These are phyloP conservation scores for Carpinus viminea DNA, from an alignment of 306 rosid genomes.

Conservation along the genomic window DNA sequence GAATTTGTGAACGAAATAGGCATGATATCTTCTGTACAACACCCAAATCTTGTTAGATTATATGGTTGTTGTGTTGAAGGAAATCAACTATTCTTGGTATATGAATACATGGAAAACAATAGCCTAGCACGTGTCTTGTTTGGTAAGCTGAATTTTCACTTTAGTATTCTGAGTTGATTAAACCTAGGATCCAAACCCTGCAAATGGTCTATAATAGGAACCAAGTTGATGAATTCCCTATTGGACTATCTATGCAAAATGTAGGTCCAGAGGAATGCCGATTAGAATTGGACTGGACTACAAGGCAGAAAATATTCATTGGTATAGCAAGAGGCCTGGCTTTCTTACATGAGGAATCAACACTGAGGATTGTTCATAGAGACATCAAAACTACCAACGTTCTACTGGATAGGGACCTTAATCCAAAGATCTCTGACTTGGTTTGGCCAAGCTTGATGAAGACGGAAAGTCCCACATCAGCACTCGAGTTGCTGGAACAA, in stretches of 20 bases:
- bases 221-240: not conserved
- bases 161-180: not conserved
- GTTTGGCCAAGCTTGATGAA: conserved; percentile 68
- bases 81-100: conserved; percentile 54
- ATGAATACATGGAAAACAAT: conserved; percentile 66
- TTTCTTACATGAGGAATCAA: conserved; percentile 64
- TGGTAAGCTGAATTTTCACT: conserved; percentile 33
- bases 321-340: conserved; percentile 67
- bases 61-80: conserved; percentile 60
- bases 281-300: conserved; percentile 52
- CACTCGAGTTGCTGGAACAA: conserved; percentile 58
- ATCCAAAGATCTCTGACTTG: conserved; percentile 74
- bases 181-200: not conserved
- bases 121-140: conserved; percentile 51
- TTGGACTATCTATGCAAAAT: not conserved
- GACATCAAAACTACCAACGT: conserved; percentile 66
- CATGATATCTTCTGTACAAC: conserved; percentile 58
- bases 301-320: conserved; percentile 57
- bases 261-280: conserved; percentile 17
- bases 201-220: not conserved
- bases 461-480: conserved; percentile 58
- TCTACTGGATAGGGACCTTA: conserved; percentile 53
- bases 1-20: conserved; percentile 60
- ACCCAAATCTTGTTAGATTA: conserved; percentile 66
- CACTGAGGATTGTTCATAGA: conserved; percentile 63